phyloP scores from a whole-genome alignment of 202 grass and related monocot genomes.

The Carex arenaria region DNA sequence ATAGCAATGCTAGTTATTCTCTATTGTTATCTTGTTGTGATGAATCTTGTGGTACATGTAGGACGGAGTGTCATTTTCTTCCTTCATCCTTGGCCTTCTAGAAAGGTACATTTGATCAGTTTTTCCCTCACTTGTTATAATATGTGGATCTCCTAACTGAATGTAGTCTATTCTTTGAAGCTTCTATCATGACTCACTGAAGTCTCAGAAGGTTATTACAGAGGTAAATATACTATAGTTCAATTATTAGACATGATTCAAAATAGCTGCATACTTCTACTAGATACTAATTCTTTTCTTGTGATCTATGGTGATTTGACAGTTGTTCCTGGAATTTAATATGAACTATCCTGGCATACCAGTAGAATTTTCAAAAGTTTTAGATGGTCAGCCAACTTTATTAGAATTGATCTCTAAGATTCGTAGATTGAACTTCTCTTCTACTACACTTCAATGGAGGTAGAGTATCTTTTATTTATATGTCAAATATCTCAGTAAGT shows the following conservation, averaged over 20 bases:
- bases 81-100: constrained; percentile 85
- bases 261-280: background rate
- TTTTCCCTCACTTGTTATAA: background rate
- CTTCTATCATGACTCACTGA: constrained; percentile 80
- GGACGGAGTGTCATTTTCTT: constrained; percentile 66
- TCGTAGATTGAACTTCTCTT: constrained; percentile 71
- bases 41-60: constrained; percentile 40
- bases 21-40: constrained; percentile 1
- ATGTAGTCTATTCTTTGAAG: constrained; percentile 42
- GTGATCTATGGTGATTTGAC: constrained; percentile 33
- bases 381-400: constrained; percentile 47
- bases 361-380: constrained; percentile 75
- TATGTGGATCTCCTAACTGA: background rate
- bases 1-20: background rate
- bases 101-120: constrained; percentile 53
- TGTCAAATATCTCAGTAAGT: constrained; percentile 20
- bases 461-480: constrained; percentile 25
- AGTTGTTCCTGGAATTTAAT: constrained; percentile 95
- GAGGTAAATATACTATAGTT: constrained; percentile 49
- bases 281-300: constrained; percentile 21
- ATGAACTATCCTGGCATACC: constrained; percentile 88
- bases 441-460: constrained; percentile 76
- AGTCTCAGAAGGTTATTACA: constrained; percentile 89
- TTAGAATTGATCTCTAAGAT: constrained; percentile 75
- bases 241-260: constrained; percentile 11